phyloP scores from a whole-genome alignment of 2,329 filamentous ascomycete species.

The Colletotrichum sp. region DNA sequence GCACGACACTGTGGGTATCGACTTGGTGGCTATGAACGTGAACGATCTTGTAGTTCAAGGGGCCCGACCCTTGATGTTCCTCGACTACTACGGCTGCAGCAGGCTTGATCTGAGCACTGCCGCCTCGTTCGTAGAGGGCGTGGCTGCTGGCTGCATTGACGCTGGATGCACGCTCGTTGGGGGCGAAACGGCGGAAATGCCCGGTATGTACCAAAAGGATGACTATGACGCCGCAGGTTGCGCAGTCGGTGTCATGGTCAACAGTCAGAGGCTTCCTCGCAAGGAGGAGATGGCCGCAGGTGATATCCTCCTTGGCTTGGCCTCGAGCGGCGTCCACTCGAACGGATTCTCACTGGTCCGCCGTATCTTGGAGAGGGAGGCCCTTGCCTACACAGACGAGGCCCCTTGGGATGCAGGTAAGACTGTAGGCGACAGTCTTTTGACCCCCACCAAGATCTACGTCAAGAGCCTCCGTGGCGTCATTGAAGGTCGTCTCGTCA shows the following conservation, averaged over 20 bases:
- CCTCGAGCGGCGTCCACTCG: conserved; percentile 87
- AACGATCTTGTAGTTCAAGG: conserved; percentile 97
- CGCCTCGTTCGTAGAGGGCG: conserved; percentile 87
- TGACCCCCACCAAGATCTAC: conserved; percentile 94
- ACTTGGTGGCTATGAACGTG: conserved; percentile 98
- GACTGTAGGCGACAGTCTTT: conserved; percentile 75
- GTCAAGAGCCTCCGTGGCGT: conserved; percentile 80
- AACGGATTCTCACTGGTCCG: conserved; percentile 98
- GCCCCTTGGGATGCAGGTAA: conserved; percentile 76
- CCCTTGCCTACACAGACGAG: conserved; percentile 71
- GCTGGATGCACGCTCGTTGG: conserved; percentile 92
- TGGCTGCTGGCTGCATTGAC: conserved; percentile 84
- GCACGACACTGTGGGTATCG: conserved; percentile 94
- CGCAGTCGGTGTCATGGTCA: conserved; percentile 82
- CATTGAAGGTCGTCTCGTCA: conserved; percentile 68
- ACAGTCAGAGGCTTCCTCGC: conserved; percentile 75
- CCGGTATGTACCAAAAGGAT: conserved; percentile 85
- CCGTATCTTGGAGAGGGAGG: conserved; percentile 78
- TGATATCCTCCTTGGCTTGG: conserved; percentile 85
- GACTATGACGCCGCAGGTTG: conserved; percentile 94
- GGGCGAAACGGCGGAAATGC: conserved; percentile 98
- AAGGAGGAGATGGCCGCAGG: conserved; percentile 78
- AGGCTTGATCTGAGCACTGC: conserved; percentile 80
- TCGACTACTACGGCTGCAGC: conserved; percentile 97
- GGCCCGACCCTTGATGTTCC: conserved; percentile 92